Evolutionary conservation across 371 early-diverging fungal species (phyloP).

Genomic region (Mortierella sp.): DNA sequence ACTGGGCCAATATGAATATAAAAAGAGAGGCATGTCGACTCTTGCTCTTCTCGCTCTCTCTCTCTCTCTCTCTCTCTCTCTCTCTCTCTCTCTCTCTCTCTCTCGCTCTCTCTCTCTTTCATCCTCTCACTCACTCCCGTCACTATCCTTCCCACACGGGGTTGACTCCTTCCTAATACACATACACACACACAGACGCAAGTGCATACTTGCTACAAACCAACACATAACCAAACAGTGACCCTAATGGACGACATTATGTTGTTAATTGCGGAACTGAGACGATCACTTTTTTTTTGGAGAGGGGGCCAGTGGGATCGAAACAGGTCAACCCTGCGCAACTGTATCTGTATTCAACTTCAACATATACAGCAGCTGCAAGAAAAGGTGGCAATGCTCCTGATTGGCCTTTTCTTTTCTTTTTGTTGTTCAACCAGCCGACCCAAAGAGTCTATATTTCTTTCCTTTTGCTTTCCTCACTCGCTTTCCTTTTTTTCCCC

Average conservation of each 20-base stretch:
- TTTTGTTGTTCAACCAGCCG: background rate
- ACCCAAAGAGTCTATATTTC: background rate
- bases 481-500: background rate
- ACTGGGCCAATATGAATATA: background rate
- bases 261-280: background rate
- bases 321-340: background rate
- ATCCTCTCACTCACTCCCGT: background rate
- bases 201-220: background rate
- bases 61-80: background rate
- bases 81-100: constrained; percentile 5
- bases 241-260: background rate
- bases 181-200: background rate
- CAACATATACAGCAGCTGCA: background rate
- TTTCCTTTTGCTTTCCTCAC: background rate
- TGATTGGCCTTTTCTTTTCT: background rate
- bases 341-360: background rate
- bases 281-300: background rate
- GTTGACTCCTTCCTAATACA: background rate
- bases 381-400: background rate
- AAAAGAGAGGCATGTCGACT: too few species aligned
- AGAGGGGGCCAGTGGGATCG: background rate
- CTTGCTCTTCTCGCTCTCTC: constrained; percentile 14
- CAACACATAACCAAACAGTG: background rate
- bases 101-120: constrained; percentile 7
- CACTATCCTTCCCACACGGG: background rate